Evolutionary conservation across 164 flowering plant species (phyloP).

Genomic region (Amborella trichopoda): DNA sequence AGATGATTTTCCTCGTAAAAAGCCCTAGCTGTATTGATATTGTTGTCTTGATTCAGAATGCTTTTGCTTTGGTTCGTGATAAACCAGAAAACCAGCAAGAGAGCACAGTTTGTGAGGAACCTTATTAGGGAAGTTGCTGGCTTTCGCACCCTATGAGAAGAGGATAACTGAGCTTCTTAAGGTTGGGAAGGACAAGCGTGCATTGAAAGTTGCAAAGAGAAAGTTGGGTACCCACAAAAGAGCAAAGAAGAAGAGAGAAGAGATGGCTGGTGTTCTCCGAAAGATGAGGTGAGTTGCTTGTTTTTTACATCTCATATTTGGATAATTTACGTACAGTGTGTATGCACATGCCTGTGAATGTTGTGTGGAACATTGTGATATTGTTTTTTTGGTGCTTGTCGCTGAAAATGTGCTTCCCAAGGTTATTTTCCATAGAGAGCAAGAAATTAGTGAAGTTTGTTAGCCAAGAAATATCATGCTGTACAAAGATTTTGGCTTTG

Average conservation of each 20-base stretch:
- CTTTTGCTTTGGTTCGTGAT: neutral
- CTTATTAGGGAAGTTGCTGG: slow-evolving; percentile 6
- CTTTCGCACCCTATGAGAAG: slow-evolving; percentile 9
- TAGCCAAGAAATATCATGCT: too few relatives aligned
- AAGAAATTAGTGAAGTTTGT: too few relatives aligned
- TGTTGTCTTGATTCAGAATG: too few relatives aligned
- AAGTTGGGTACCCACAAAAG: slow-evolving; percentile 14
- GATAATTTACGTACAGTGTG: neutral
- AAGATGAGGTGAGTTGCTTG: slow-evolving; percentile 1
- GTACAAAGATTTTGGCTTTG: too few relatives aligned
- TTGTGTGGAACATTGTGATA: too few relatives aligned
- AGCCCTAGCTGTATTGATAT: too few relatives aligned
- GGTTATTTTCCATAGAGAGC: too few relatives aligned
- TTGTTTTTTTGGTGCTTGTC: too few relatives aligned
- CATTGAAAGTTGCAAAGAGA: slow-evolving; percentile 11
- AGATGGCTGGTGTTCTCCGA: slow-evolving; percentile 11
- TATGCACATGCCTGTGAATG: too few relatives aligned
- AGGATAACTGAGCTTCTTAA: slow-evolving; percentile 8
- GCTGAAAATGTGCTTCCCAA: too few relatives aligned
- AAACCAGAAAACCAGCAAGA: neutral
- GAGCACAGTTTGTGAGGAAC: neutral
- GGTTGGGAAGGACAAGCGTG: slow-evolving; percentile 11
- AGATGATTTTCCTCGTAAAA: too few relatives aligned
- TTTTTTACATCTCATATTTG: neutral
- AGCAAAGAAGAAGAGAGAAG: slow-evolving; percentile 14